These are phyloP conservation scores for Pachysolen tannophilus DNA, from an alignment of 805 yeast genomes.

Conservation along the genomic window DNA sequence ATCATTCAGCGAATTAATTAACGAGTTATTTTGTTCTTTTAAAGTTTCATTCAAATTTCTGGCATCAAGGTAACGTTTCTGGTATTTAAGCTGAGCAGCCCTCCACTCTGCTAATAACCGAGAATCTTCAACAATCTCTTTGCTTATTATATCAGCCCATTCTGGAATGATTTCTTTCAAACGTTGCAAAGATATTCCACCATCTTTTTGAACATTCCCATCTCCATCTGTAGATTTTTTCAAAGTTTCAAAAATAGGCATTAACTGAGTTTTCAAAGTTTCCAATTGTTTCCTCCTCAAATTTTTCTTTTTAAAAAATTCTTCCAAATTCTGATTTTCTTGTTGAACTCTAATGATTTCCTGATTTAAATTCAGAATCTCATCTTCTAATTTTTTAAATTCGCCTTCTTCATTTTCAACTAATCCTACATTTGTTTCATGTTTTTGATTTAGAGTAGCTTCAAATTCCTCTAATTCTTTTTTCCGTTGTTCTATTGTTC, in stretches of 20 bases:
- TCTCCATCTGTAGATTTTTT: constrained; percentile 8
- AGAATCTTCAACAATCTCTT: no score
- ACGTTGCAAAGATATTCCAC: constrained; percentile 6
- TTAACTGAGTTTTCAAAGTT: constrained; percentile 14
- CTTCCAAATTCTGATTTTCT: constrained; percentile 23
- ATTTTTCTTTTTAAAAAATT: constrained; percentile 21
- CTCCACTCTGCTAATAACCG: no score
- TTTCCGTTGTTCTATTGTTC: constrained; percentile 25
- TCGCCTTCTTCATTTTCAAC: constrained; percentile 13
- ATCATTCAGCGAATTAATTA: no score
- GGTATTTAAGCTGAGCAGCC: no score
- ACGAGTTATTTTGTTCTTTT: no score
- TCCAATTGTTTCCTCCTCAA: constrained; percentile 20
- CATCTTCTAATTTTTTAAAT: constrained; percentile 12
- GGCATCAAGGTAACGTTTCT: no score
- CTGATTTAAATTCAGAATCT: constrained; percentile 20
- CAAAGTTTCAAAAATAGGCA: constrained; percentile 16
- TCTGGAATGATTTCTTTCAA: no score
- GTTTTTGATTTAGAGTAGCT: constrained; percentile 17
- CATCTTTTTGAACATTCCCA: constrained; percentile 8
- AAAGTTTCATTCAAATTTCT: no score
- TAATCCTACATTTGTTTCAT: constrained; percentile 10
- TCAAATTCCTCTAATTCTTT: constrained; percentile 27
- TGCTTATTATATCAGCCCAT: no score
- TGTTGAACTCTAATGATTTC: constrained; percentile 18